Conservation (phyloP, 2,329 filamentous ascomycete genomes). For the Trichoderma lentiforme region DNA sequence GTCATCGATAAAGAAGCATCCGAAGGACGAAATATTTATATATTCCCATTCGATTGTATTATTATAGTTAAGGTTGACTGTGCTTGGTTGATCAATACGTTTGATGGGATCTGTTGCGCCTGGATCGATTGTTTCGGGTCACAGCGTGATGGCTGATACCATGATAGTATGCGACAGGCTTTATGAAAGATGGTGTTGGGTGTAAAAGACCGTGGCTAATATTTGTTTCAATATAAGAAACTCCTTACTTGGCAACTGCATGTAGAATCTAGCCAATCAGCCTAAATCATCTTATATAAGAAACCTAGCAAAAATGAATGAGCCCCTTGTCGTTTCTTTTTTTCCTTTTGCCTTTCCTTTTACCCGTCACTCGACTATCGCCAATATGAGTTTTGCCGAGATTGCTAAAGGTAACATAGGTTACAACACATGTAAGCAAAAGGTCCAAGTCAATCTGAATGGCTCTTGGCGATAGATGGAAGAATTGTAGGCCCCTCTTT, state of each 20-base stretch:
- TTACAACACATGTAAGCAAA: background rate
- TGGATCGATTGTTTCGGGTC: background rate
- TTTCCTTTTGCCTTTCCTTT: background rate
- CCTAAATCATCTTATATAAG: constrained; percentile 3
- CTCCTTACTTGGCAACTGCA: background rate
- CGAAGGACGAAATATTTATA: background rate
- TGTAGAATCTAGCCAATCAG: constrained; percentile 6
- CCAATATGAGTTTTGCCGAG: constrained; percentile 8
- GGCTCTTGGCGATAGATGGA: background rate
- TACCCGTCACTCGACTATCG: background rate
- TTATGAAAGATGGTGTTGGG: background rate
- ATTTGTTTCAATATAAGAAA: background rate
- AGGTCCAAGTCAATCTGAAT: background rate
- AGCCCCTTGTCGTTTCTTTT: background rate
- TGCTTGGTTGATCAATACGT: background rate
- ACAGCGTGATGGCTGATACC: background rate
- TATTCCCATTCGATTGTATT: background rate
- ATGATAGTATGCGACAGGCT: background rate
- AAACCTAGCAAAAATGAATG: background rate
- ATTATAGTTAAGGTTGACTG: background rate
- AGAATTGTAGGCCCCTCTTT: background rate
- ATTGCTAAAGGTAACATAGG: constrained; percentile 2
- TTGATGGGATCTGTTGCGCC: background rate
- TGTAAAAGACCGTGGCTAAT: background rate
- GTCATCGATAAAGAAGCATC: background rate